Evolutionary conservation across 2,329 filamentous ascomycete species (phyloP), one percentile per base, ranked within the genome.

Genomic region (Neoarthrinium moseri): DNA sequence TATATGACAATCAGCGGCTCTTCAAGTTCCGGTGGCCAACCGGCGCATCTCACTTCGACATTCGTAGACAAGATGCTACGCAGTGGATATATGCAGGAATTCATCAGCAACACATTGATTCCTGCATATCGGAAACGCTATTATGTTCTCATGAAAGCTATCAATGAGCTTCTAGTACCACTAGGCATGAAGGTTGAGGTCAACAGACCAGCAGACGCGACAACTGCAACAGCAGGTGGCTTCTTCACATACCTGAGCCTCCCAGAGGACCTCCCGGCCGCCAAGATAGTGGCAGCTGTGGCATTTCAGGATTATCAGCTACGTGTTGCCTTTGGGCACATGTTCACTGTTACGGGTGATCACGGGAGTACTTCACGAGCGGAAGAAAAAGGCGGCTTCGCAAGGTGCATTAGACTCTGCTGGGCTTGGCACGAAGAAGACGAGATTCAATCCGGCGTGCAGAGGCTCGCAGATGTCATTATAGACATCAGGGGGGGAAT

Each of bases 161-260:
- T 61, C 18, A 22, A 49, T 30, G 47, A 48, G 4, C 23, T 49
- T 6, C 52, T 61, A 13, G 39, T 45, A 3, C 58, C 57, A 17
- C 48, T 59, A 0, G 55, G 55, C 39, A 46, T 60, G 7, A 35
- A 44, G 11, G 39, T 60, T 10, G 46, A 50, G 22, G 40, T 23
- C 15, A 49, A 42, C 43, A 36, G 24, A 5, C 27, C 41, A 2
- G 32, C 23, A n/a, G 27, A 48, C 30, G 30, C 37, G 2, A 36
- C 47, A 6, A 24, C 18, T 4, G 34, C 24, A 15, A 45, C 46
- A 8, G 75, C 76, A 0, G 83, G 83, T 3, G 83, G 84, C 1
- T 87, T 84, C 59, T 87, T 87, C 61, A 70, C 85, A 42, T 87
- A 81, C 79, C 63, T 86, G 7, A 65, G 67, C 4, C 62, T 87